Conservation (phyloP, 768 basidiomycete species). For the Trametes coccinea region DNA sequence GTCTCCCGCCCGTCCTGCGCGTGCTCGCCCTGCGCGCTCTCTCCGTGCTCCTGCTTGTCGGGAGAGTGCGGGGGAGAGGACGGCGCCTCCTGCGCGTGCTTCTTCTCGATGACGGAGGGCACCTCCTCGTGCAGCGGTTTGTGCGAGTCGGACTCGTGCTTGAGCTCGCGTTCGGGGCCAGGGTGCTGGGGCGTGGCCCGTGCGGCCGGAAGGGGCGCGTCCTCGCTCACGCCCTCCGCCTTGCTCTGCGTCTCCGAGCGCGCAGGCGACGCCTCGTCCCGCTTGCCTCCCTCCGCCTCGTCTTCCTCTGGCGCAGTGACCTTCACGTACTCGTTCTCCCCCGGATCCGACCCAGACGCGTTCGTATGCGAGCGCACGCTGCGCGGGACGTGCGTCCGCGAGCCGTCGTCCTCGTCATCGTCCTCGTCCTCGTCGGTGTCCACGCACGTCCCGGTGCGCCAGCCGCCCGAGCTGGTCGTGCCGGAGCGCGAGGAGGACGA, state of each 20-base stretch:
- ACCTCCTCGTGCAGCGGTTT: conserved; percentile 27
- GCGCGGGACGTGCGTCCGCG: conserved; percentile 19
- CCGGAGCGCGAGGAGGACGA: conserved; percentile 24
- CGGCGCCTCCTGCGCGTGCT: neutral
- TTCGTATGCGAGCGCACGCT: neutral
- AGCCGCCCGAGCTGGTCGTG: conserved; percentile 37
- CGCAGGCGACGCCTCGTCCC: neutral
- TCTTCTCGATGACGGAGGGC: neutral
- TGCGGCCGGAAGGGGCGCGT: conserved; percentile 4
- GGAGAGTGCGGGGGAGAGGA: neutral
- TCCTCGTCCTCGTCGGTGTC: conserved; percentile 38
- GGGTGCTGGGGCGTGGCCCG: conserved; percentile 3
- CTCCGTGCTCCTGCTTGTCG: neutral
- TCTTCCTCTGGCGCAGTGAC: conserved; percentile 38
- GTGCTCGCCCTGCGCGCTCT: neutral
- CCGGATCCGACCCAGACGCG: conserved; percentile 31
- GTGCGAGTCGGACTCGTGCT: conserved; percentile 28
- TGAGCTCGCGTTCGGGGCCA: conserved; percentile 24
- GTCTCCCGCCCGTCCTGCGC: conserved; percentile 10
- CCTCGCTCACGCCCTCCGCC: conserved; percentile 25
- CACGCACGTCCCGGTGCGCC: conserved; percentile 29
- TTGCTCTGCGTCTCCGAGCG: conserved; percentile 7
- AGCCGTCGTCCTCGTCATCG: conserved; percentile 34
- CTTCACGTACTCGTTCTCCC: conserved; percentile 43
- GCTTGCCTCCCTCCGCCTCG: neutral